Conservation (phyloP, 495 filamentous ascomycete species). For the Penicillium desertorum region DNA sequence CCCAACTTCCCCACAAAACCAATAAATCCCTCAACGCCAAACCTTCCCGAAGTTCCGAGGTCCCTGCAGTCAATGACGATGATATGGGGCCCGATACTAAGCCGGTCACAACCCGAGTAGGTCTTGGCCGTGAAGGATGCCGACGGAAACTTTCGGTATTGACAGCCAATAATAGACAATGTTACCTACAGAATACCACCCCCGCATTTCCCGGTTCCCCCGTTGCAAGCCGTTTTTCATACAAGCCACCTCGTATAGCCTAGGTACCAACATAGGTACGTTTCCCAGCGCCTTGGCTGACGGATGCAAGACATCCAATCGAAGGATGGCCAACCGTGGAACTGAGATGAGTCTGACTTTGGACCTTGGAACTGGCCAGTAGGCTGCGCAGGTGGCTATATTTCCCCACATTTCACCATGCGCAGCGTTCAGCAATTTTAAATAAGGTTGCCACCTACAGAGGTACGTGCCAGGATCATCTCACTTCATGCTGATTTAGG, state of each 20-base stretch:
- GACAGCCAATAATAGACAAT: background rate
- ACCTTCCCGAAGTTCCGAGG: background rate
- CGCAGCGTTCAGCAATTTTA: slow-evolving; percentile 5
- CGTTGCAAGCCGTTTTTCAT: slow-evolving; percentile 2
- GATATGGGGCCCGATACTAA: background rate
- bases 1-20: slow-evolving; percentile 19
- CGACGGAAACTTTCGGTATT: slow-evolving; percentile 1
- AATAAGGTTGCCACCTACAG: slow-evolving; percentile 2
- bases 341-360: background rate
- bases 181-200: background rate
- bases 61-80: slow-evolving; percentile 11
- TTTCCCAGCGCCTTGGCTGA: slow-evolving; percentile 8
- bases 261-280: too few species aligned
- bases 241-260: slow-evolving; percentile 1
- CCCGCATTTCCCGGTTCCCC: slow-evolving; percentile 15
- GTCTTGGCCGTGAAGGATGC: slow-evolving; percentile 6
- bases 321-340: slow-evolving; percentile 3
- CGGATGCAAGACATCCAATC: background rate
- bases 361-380: background rate
- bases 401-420: slow-evolving; percentile 23
- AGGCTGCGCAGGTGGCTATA: slow-evolving; percentile 8
- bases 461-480: slow-evolving; percentile 22
- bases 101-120: slow-evolving; percentile 4
- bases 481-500: slow-evolving; percentile 3
- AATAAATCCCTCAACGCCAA: slow-evolving; percentile 3